phyloP scores from a whole-genome alignment of 768 basidiomycete species.

The Leccinellum rugosiceps region DNA sequence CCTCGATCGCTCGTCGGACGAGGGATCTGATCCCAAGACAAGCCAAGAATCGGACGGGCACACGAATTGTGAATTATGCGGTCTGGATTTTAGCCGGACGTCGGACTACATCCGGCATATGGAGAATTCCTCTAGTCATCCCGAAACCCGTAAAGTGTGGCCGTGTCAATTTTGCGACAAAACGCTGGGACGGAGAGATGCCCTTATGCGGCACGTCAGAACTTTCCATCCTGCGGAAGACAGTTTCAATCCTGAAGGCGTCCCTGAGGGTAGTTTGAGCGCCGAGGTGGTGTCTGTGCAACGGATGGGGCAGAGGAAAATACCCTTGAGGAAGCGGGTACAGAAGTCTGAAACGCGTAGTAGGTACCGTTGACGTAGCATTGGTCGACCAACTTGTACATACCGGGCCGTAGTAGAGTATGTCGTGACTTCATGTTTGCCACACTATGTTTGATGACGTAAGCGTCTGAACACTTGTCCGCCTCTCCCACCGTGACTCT shows the following conservation, averaged over 20 bases:
- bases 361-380: too few species aligned
- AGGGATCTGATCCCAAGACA: not conserved
- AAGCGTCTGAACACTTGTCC: not conserved
- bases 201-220: constrained; percentile 22
- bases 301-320: constrained; percentile 8
- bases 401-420: not conserved
- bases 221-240: constrained; percentile 11
- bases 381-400: not conserved
- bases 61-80: constrained; percentile 14
- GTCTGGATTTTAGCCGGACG: constrained; percentile 15
- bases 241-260: not conserved
- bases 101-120: constrained; percentile 24
- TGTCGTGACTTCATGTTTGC: not conserved
- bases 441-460: constrained; percentile 15
- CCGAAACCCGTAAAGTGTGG: constrained; percentile 26
- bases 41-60: not conserved
- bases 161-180: constrained; percentile 21
- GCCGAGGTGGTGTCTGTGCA: not conserved
- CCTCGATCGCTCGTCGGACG: not conserved
- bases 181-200: constrained; percentile 24
- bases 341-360: constrained; percentile 5
- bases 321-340: not conserved
- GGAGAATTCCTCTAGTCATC: constrained; percentile 20
- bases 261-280: not conserved
- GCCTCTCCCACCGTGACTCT: not conserved